Base-by-base conservation (phyloP, 2,329 filamentous ascomycete genomes). In the Ramularia endophylla region DNA sequence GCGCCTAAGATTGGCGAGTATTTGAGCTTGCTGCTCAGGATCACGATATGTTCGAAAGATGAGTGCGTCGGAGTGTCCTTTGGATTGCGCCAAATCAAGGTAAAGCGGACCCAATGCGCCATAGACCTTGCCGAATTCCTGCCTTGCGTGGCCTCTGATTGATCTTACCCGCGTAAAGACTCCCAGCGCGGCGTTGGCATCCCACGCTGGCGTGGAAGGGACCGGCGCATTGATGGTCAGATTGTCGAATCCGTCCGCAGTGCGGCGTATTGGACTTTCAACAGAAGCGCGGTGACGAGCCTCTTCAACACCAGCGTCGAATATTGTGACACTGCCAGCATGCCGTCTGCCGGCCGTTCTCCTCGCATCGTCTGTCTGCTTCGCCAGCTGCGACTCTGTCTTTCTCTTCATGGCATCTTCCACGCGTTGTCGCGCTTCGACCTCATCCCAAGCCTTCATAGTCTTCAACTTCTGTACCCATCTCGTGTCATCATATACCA, bases 401-500 rank as follows among this genome's bases (percentile, higher is more conserved):
- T 66, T 72, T 49, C 64, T 63, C 53, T 62, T 66, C 63, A 70
- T 74, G 6, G 77, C 74, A 17, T 90, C 82, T 48, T 95, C 90
- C 38, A 87, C 86, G 39, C 85, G 72, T 53, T 78, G 80, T 46
- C 89, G 77, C 4, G 92, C 92, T 61, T 95, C 90, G 3, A 71
- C 65, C 61, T 98, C 92, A 58, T 94, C 83, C 92, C 92, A 98
- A 52, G 85, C 84, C 2, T 83, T 86, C 81, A 98, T 95, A 44
- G 76, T 81, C 61, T 85, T 85, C 40, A 98, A 67, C 49, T 86
- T 78, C 50, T 86, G 80, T 28, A 97, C 85, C 92, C 92, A 98
- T 69, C 90, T 78, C 36, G 88, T 87, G 64, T 98, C 92, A 63
- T 98, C 92, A 66, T 97, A 98, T 3, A 95, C 89, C 89, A 98